Base-by-base conservation (phyloP, 257 asterid species). In the Ajuga chamaepitys region DNA sequence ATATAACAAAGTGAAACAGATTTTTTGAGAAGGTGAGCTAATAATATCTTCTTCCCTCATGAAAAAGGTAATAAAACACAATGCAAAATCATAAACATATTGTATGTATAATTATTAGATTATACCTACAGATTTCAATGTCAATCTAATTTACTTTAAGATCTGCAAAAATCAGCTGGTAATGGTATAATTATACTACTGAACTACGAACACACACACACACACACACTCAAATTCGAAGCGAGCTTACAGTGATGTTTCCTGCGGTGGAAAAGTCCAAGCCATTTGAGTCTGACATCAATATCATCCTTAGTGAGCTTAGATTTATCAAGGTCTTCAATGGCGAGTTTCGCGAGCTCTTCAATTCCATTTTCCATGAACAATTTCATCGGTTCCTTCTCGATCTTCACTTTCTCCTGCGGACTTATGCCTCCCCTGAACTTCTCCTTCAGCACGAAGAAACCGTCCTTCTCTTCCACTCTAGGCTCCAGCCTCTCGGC, bases 251-350 rank as follows among this genome's bases (percentile, higher is more conserved):
- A 93, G 0, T 93, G 99, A 53, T 86, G 92, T 71, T 89, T 93
- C 52, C 99, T 81, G 67, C 97, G 63, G 63, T 93, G 99, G 72
- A 93, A 93, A 24, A 93, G 90, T 25, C 99, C 99, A 32, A 93
- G 96, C 99, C 99, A 93, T 64, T 93, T 93, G 70, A 93, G 96
- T 52, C 99, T 82, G 0, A 83, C 83, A 67, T 93, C 99, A 64
- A 93, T 81, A 34, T 93, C 99, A 64, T 93, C 99, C 54, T 89
- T 93, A 5, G 73, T 77, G 8, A 78, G 71, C 80, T 93, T 93
- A 0, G 90, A 78, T 41, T 85, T 77, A 5, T 89, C 99, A 24
- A 93, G 78, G 10, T 89, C 96, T 68, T 89, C 96, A 9, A 93
- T 61, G 0, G 95, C 56, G 4, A 89, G 81, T 30, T 82, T 81